Conservation (phyloP, 2,329 filamentous ascomycete genomes). For the Beauveria pseudobassiana region DNA sequence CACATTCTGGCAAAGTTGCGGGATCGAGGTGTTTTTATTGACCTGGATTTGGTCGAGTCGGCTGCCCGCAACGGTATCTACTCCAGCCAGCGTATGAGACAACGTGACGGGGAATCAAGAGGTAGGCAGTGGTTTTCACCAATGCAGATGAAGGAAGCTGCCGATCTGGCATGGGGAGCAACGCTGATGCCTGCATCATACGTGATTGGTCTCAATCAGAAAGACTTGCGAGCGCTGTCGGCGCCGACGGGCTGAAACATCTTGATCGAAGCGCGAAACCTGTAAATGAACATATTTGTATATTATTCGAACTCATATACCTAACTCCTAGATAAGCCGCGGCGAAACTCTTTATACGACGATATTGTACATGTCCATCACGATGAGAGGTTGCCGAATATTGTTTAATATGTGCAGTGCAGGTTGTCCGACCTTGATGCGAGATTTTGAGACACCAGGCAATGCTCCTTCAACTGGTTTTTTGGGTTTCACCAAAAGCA, state of each 20-base stretch:
- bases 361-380: conserved; percentile 6
- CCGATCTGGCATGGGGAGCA: conserved; percentile 8
- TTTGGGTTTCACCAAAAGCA: conserved; percentile 75
- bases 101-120: conserved; percentile 21
- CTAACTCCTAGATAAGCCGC: neutral
- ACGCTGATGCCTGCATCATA: neutral
- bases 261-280: neutral
- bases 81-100: conserved; percentile 21
- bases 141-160: conserved; percentile 5
- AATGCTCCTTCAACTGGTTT: conserved; percentile 19
- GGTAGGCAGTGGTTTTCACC: conserved; percentile 24
- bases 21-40: conserved; percentile 28
- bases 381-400: neutral
- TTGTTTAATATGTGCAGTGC: neutral
- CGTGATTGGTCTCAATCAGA: neutral
- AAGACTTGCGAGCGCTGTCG: neutral
- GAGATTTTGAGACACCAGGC: neutral
- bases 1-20: conserved; percentile 27
- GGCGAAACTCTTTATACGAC: neutral
- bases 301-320: conserved; percentile 1
- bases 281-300: neutral
- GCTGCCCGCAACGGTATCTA: conserved; percentile 23
- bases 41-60: conserved; percentile 24
- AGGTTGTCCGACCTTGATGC: neutral
- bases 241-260: neutral